Evolutionary conservation across 805 yeast genomes (phyloP).

Genomic region (Sungouiozyma intestinalis): DNA sequence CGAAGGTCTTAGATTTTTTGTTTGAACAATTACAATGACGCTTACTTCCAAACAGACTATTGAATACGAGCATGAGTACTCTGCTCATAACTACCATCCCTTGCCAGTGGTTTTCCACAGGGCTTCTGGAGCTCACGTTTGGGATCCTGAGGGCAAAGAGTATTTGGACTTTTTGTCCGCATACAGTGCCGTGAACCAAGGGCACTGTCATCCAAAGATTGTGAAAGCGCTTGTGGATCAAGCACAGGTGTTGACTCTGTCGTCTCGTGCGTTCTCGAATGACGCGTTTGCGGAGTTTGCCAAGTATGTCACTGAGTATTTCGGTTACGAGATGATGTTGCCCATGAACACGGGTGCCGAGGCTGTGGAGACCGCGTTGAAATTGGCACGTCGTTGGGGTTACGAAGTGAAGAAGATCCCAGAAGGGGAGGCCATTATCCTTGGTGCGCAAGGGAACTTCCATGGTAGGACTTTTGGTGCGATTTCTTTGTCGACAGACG

Average conservation of each 20-base stretch:
- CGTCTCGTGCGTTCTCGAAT: slow-evolving; percentile 87
- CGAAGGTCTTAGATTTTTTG: no score
- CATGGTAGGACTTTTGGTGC: slow-evolving; percentile 95
- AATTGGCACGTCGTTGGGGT: slow-evolving; percentile 96
- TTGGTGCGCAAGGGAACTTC: slow-evolving; percentile 84
- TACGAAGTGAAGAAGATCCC: slow-evolving; percentile 79
- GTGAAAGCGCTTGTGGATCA: slow-evolving; percentile 77
- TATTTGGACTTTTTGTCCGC: slow-evolving; percentile 90
- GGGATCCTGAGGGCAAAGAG: slow-evolving; percentile 97
- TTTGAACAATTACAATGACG: no score
- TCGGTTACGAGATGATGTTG: slow-evolving; percentile 82
- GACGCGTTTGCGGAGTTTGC: slow-evolving; percentile 83
- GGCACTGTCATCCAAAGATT: slow-evolving; percentile 94
- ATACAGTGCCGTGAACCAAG: slow-evolving; percentile 95
- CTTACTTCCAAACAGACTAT: slow-evolving; percentile 50
- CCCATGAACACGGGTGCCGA: slow-evolving; percentile 99
- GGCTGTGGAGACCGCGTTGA: slow-evolving; percentile 92
- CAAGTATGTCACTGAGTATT: slow-evolving; percentile 77
- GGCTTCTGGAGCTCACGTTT: slow-evolving; percentile 85
- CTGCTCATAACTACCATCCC: slow-evolving; percentile 97
- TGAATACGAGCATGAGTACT: slow-evolving; percentile 63
- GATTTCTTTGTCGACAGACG: slow-evolving; percentile 89
- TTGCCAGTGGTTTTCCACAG: slow-evolving; percentile 85
- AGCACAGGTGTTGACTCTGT: slow-evolving; percentile 72
- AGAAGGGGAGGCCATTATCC: slow-evolving; percentile 71